Conservation (phyloP, 164 flowering plant species). For the Brasenia schreberi region DNA sequence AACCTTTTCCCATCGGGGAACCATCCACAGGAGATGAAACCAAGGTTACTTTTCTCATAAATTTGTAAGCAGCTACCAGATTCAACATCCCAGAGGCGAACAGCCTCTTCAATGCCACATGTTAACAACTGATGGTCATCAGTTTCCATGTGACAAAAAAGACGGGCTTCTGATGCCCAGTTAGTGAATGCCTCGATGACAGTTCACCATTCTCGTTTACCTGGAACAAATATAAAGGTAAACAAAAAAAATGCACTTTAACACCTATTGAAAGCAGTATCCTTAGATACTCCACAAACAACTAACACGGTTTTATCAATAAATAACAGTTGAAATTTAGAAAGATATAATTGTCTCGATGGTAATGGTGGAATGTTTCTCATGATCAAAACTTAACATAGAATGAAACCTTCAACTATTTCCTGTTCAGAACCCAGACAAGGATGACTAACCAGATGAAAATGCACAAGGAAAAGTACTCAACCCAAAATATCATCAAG, state of each 20-base stretch:
- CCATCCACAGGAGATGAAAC: slow-evolving; percentile 76
- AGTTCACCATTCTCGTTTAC: slow-evolving; percentile 27
- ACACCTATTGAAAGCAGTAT: no score
- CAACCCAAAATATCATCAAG: no score
- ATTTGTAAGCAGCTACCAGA: slow-evolving; percentile 62
- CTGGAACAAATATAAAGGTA: slow-evolving; percentile 9
- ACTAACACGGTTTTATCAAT: no score
- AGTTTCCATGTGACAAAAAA: slow-evolving; percentile 62
- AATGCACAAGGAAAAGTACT: neutral
- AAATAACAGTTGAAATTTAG: no score
- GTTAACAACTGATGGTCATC: slow-evolving; percentile 66
- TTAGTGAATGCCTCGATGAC: slow-evolving; percentile 22
- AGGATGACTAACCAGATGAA: neutral
- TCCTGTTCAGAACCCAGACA: neutral
- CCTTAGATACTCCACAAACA: no score
- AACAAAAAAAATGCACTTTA: no score
- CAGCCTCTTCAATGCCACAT: slow-evolving; percentile 64
- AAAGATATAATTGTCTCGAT: no score
- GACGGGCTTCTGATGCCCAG: slow-evolving; percentile 59
- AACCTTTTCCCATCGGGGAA: slow-evolving; percentile 54
- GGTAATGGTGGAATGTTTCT: no score
- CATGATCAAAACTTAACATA: neutral
- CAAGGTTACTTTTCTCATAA: slow-evolving; percentile 52
- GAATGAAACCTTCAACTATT: neutral
- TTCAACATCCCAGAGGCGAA: slow-evolving; percentile 66